These are phyloP conservation scores for Candida frijolesensis DNA, from an alignment of 1,139 yeast species.

Conservation along the genomic window DNA sequence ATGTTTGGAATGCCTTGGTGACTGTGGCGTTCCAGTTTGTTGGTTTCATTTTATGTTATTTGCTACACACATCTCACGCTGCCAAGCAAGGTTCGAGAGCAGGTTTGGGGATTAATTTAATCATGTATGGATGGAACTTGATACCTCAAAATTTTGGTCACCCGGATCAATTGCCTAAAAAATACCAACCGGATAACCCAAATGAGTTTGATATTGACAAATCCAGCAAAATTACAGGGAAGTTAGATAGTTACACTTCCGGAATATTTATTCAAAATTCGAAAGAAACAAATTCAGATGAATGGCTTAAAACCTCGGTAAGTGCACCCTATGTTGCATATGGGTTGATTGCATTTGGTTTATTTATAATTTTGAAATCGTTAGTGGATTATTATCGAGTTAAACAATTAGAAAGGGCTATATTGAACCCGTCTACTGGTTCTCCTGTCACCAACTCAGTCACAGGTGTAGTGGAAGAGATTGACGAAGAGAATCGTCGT, in stretches of 20 bases:
- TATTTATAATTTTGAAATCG: conserved; percentile 65
- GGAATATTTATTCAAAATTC: conserved; percentile 27
- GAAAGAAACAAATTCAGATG: conserved; percentile 15
- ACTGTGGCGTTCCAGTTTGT: conserved; percentile 90
- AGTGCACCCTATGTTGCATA: conserved; percentile 54
- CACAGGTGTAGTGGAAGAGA: conserved; percentile 8
- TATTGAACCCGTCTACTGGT: conserved; percentile 35
- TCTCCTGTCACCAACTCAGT: conserved; percentile 4
- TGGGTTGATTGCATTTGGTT: conserved; percentile 67
- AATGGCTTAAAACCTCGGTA: conserved; percentile 5
- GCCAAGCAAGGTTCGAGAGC: conserved; percentile 95
- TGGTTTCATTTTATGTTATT: conserved; percentile 87
- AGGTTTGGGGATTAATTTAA: conserved; percentile 85
- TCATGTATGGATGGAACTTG: conserved; percentile 74
- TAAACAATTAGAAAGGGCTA: conserved; percentile 70
- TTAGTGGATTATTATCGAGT: conserved; percentile 72
- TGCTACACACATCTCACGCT: conserved; percentile 94
- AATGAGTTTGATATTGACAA: conserved; percentile 53
- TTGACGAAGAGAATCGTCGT: conserved; percentile 5
- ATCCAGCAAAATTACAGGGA: conserved; percentile 36
- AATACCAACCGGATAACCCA: conserved; percentile 58
- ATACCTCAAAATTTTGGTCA: conserved; percentile 61
- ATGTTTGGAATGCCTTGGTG: conserved; percentile 87
- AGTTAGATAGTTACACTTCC: conserved; percentile 50
- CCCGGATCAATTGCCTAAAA: conserved; percentile 37